Evolutionary conservation across 1,139 yeast species (phyloP).

Genomic region (Yamadazyma buinensis): DNA sequence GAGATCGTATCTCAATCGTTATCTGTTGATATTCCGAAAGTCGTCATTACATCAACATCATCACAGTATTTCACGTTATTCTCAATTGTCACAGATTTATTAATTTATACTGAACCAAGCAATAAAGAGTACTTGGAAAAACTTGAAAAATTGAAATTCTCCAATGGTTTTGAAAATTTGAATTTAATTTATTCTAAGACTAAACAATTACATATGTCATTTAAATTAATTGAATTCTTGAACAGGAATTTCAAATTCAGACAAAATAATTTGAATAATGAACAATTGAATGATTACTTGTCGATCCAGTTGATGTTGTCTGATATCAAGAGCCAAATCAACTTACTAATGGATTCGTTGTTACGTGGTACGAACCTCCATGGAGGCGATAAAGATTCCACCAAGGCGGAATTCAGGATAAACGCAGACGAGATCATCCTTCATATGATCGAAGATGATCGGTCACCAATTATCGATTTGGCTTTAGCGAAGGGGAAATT

Average conservation of each 20-base stretch:
- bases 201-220: conserved; percentile 24
- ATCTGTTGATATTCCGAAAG: conserved; percentile 39
- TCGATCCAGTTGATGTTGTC: conserved; percentile 25
- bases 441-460: conserved; percentile 42
- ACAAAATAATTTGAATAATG: conserved; percentile 30
- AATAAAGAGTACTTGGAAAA: conserved; percentile 31
- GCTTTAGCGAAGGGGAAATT: conserved; percentile 36
- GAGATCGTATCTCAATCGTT: conserved; percentile 15
- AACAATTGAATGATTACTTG: conserved; percentile 33
- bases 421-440: conserved; percentile 49
- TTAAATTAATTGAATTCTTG: conserved; percentile 21
- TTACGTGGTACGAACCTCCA: conserved; percentile 27
- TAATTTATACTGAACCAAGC: conserved; percentile 43
- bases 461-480: conserved; percentile 40
- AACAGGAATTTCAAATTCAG: conserved; percentile 36
- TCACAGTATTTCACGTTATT: conserved; percentile 41
- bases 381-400: conserved; percentile 10
- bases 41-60: conserved; percentile 39
- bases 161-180: conserved; percentile 41
- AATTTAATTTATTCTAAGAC: conserved; percentile 27
- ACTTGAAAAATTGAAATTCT: conserved; percentile 38
- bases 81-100: conserved; percentile 29
- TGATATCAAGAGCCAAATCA: conserved; percentile 32
- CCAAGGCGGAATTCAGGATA: conserved; percentile 52
- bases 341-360: conserved; percentile 37